Conservation (phyloP, 1,284 basidiomycete species). For the Schizophyllum amplum region DNA sequence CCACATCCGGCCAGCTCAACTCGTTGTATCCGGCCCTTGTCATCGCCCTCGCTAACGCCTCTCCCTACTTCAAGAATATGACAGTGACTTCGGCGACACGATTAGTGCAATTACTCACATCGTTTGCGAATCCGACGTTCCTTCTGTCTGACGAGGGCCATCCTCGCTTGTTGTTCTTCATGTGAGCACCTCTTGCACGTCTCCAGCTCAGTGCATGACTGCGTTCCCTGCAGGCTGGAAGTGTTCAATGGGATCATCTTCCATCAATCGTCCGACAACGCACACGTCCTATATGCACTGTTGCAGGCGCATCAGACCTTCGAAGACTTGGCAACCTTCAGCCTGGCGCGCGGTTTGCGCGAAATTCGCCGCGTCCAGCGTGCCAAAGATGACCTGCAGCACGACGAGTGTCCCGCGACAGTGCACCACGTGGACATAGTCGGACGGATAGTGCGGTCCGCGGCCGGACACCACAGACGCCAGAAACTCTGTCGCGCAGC, state of each 20-base stretch:
- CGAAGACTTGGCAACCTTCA: conserved; percentile 85
- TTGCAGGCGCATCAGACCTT: conserved; percentile 77
- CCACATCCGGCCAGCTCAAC: conserved; percentile 74
- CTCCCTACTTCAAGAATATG: conserved; percentile 79
- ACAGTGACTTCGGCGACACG: conserved; percentile 77
- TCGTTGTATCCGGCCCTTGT: conserved; percentile 89
- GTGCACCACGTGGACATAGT: neutral
- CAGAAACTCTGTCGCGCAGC: neutral
- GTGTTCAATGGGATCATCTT: conserved; percentile 82
- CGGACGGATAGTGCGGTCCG: neutral
- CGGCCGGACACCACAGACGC: neutral
- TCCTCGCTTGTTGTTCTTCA: conserved; percentile 85
- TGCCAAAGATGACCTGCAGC: conserved; percentile 50
- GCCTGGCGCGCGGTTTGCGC: conserved; percentile 71
- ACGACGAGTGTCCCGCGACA: conserved; percentile 1
- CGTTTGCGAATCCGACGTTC: conserved; percentile 85
- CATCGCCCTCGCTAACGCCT: conserved; percentile 82
- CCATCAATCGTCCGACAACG: conserved; percentile 68
- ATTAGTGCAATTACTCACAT: conserved; percentile 80
- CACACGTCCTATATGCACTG: conserved; percentile 83
- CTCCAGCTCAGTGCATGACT: neutral
- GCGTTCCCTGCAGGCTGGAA: conserved; percentile 59
- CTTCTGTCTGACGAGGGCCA: conserved; percentile 91
- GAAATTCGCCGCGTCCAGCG: conserved; percentile 74
- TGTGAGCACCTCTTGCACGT: conserved; percentile 36